Percentiles rank a stretch among this genome's conserved stretches.
These are phyloP conservation scores for Xylariaceae sp. DNA, from an alignment of 2,329 filamentous ascomycete species.

Conservation along the genomic window DNA sequence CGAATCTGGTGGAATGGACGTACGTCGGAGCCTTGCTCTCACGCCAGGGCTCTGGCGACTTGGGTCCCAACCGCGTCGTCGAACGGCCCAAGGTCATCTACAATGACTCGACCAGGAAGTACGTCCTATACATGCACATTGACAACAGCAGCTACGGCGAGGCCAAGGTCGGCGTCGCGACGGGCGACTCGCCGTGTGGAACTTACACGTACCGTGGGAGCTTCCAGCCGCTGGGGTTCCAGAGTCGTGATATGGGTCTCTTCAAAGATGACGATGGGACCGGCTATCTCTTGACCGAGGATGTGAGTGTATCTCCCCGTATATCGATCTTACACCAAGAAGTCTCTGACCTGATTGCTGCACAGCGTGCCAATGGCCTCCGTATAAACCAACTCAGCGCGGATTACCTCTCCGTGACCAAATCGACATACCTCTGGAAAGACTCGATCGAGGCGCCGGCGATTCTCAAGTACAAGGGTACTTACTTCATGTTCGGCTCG, in stretches of 20 bases:
- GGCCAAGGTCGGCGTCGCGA: constrained; percentile 60
- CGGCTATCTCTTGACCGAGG: constrained; percentile 23
- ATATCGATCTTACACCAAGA: neutral
- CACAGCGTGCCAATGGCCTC: constrained; percentile 49
- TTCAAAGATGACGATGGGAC: constrained; percentile 35
- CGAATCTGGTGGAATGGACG: constrained; percentile 58
- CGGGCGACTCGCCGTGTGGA: constrained; percentile 53
- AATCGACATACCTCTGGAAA: constrained; percentile 45
- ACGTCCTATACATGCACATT: constrained; percentile 66
- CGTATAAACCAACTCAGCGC: constrained; percentile 51
- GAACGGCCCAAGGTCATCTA: constrained; percentile 65
- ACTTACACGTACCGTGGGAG: constrained; percentile 40
- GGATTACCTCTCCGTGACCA: constrained; percentile 50
- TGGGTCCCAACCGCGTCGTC: constrained; percentile 57
- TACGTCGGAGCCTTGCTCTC: constrained; percentile 56
- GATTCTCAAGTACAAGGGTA: constrained; percentile 52
- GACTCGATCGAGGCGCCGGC: constrained; percentile 58
- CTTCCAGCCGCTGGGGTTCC: constrained; percentile 42
- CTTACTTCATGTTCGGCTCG: constrained; percentile 62
- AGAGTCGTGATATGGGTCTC: constrained; percentile 54
- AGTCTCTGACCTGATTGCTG: neutral
- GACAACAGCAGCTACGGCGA: constrained; percentile 53
- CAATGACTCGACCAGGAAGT: constrained; percentile 56
- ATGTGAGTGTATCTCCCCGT: constrained; percentile 15
- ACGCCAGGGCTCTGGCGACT: constrained; percentile 45